phyloP scores from a whole-genome alignment of 345 rosid species.

The Acer yangbiense region DNA sequence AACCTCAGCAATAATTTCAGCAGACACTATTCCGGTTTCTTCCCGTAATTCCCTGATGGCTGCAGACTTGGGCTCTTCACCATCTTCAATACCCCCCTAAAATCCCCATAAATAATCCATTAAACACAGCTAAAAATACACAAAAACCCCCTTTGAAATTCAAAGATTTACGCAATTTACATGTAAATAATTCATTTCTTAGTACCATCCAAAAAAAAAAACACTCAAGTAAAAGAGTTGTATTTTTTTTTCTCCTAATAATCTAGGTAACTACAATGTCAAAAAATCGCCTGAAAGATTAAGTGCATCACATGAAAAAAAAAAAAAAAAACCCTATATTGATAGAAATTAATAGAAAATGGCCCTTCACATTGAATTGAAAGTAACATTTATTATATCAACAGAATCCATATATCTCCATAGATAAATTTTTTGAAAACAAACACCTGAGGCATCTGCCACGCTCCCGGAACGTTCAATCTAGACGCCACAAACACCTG shows the following conservation, averaged over 20 bases:
- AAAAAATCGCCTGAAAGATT: background rate
- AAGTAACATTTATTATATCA: background rate
- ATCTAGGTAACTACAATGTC: background rate
- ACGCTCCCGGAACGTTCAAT: constrained; percentile 98
- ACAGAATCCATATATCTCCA: background rate
- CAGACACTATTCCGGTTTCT: constrained; percentile 93
- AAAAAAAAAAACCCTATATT: background rate
- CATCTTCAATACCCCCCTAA: constrained; percentile 96
- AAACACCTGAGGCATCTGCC: constrained; percentile 99
- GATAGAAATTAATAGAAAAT: no score
- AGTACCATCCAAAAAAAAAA: background rate
- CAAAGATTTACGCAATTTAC: background rate
- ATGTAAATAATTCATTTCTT: background rate
- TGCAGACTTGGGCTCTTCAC: constrained; percentile 87
- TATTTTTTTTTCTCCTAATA: background rate
- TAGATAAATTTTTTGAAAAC: background rate
- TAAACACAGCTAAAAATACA: constrained; percentile 15
- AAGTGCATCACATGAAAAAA: background rate
- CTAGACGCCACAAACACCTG: constrained; percentile 97
- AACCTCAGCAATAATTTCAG: constrained; percentile 85
- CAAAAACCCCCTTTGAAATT: background rate
- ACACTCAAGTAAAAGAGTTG: background rate
- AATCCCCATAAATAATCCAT: constrained; percentile 2
- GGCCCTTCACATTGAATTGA: background rate
- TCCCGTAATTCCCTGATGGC: constrained; percentile 82